Evolutionary conservation across 2,329 filamentous ascomycete genomes (phyloP), one percentile per base, ranked within the genome.

Genomic region (Botryotinia narcissicola): DNA sequence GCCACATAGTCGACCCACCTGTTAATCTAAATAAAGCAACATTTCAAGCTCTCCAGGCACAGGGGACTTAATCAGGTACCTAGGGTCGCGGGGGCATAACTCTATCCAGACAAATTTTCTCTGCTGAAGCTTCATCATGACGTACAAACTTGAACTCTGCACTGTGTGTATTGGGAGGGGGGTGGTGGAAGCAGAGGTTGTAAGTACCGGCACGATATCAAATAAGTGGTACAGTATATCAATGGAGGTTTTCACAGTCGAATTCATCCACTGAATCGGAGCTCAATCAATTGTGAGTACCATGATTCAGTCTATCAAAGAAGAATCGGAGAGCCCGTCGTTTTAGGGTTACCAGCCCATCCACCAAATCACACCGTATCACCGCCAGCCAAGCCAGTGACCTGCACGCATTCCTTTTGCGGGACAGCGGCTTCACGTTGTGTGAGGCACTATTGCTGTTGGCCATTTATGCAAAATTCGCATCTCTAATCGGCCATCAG

Each of bases 321-420:
- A 61, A 61, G 22, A 57, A 29, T n/a, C 59, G 22, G 32, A 14
- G n/a, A 67, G 20, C 32, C 70, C 70, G n/a, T 71, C 44, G 46
- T 35, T 57, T 42, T 66, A n/a, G 44, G 44, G 46, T 71, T 60
- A 35, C 40, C 42, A 40, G 59, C 3, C 35, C 35, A 48, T 71
- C 57, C 42, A 71, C 42, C 42, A 68, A 68, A 54, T 18, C 42
- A 40, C 51, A 60, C 71, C 62, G 62, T 68, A 72, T 60, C 54
- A 59, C 62, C 71, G 25, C 71, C 71, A 72, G 51, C 71, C 51
- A 61, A 72, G 71, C 63, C 71, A 69, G 29, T 25, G n/a, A 69
- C 14, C 62, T 69, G 71, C 71, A 68, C n/a, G 40, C 46, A 44
- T 59, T 59, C 63, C 71, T 51, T 60, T 48, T 72, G 51, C 40